Evolutionary conservation across 2,329 filamentous ascomycete species (phyloP), one percentile per base, ranked within the genome.

Genomic region (Gyromitra esculenta): DNA sequence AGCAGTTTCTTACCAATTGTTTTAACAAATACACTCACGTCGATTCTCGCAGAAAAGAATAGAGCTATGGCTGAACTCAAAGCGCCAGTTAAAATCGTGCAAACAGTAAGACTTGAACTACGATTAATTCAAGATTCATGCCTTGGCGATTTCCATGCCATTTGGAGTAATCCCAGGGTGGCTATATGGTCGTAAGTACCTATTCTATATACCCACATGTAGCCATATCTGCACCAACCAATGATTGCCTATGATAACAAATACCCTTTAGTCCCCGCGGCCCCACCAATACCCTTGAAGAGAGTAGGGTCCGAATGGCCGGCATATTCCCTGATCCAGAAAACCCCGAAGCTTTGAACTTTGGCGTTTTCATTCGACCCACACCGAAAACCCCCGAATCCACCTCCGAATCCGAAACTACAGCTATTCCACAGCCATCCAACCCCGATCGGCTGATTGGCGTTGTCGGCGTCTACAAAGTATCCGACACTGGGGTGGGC

Each of bases 101-200:
- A 48, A 70, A 64, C 57, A 25, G 18, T 57, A 50, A 60, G 72
- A 11, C 72, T 74, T 15, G 72, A 74, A 15, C 41, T 74, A 5
- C 65, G 57, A 15, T 8, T 69, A 6, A 21, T 64, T 18, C 9
- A 69, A 18, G 64, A 74, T 56, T 74, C 45, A 1, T 13, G 41
- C 7, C 72, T 74, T 45, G 9, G 64, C 11, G 72, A 74, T 39
- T 74, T 64, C 56, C 57, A 74, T 15, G 43, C 57, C 11, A 74
- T 74, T 45, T 74, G 57, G 64, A 56, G 18, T 3, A 69, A 74
- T 35, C 64, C 64, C n/a, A 56, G 37, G 8, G 57, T 56, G 35
- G 21, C 71, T 11, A 62, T 69, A 60, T 69, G 56, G 72, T 45
- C 57, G 72, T 74, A 54, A 63, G 64, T 64, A 13, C 18, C 43